A percentile compares a stretch with the other conserved stretches of the same genome.
phyloP scores from a whole-genome alignment of 768 basidiomycete species.

The Tricholoma sp. region DNA sequence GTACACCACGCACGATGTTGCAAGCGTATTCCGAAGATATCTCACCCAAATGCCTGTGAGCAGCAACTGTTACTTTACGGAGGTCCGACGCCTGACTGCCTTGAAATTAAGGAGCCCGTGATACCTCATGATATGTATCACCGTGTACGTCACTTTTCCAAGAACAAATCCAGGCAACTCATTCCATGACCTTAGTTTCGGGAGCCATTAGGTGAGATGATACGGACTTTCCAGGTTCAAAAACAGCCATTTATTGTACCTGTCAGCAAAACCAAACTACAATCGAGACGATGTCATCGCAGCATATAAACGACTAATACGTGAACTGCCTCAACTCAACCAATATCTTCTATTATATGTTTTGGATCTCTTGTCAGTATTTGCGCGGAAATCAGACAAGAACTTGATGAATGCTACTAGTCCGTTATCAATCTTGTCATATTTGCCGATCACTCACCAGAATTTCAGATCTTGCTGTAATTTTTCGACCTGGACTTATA shows the following conservation, averaged over 20 bases:
- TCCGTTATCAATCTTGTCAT: constrained; percentile 35
- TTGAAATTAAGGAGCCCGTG: constrained; percentile 72
- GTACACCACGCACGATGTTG: constrained; percentile 95
- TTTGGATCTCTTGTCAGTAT: constrained; percentile 91
- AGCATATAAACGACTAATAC: constrained; percentile 82
- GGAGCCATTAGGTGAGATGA: constrained; percentile 59
- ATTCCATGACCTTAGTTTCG: constrained; percentile 54
- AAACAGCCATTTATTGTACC: not conserved
- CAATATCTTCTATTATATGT: constrained; percentile 98
- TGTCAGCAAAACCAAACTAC: constrained; percentile 58
- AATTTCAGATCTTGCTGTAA: constrained; percentile 84
- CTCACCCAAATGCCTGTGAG: constrained; percentile 95
- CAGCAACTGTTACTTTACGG: constrained; percentile 14
- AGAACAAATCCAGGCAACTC: constrained; percentile 3
- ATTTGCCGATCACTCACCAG: not conserved
- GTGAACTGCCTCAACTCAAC: constrained; percentile 79
- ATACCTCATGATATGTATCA: constrained; percentile 91
- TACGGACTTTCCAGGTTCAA: not conserved
- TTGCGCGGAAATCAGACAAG: constrained; percentile 84
- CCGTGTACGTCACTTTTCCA: constrained; percentile 41
- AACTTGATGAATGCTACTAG: constrained; percentile 96
- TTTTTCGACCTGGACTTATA: constrained; percentile 94
- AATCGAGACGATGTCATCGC: constrained; percentile 70
- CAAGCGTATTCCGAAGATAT: constrained; percentile 93
- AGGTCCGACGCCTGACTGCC: not conserved